Evolutionary conservation across 2,329 filamentous ascomycete species (phyloP), one percentile per base, ranked within the genome.

Genomic region (Colletotrichum lentis): DNA sequence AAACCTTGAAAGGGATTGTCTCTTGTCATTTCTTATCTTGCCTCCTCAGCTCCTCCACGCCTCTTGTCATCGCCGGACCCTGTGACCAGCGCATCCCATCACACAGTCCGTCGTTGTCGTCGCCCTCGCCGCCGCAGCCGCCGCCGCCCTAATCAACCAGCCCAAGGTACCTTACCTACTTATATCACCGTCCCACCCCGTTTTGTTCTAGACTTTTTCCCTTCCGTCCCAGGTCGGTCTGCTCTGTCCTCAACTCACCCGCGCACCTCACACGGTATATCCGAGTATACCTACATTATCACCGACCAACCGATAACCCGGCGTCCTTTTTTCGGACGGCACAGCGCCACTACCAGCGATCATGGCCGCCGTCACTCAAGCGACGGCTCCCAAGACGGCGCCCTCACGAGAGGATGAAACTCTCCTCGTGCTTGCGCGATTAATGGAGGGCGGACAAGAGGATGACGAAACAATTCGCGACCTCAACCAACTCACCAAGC

Each of bases 381-480:
- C 76, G 44, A 72, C 71, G 43, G 74, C 75, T 50, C 73, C 76
- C 44, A 75, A 71, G 43, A 56, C 71, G 63, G 67, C 70, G 57
- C 67, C 75, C 44, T 78, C 78, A 73, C 56, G 86, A 80, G 80
- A 86, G 73, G 90, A 92, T 74, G 83, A 90, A 74, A 90, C 91
- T 64, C 87, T 91, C 74, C 87, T 97, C 65, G 89, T 95, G 72
- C 88, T 97, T 72, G 94, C 94, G 27, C 91, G 92, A 74, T 83
- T 97, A 73, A 96, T 97, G 90, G 93, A 96, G 77, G 93, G 93
- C 52, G 94, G 93, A 61, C 88, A 94, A 73, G 93, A 97, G 73
- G 92, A 92, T 75, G 87, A 89, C 64, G 89, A 92, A 72, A 91
- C 87, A 14, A 89, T 86, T 73, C 79, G 79, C 69, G 84, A 88